Base-by-base conservation (phyloP, 2,329 filamentous ascomycete species). In the Metarhizium robertsii region DNA sequence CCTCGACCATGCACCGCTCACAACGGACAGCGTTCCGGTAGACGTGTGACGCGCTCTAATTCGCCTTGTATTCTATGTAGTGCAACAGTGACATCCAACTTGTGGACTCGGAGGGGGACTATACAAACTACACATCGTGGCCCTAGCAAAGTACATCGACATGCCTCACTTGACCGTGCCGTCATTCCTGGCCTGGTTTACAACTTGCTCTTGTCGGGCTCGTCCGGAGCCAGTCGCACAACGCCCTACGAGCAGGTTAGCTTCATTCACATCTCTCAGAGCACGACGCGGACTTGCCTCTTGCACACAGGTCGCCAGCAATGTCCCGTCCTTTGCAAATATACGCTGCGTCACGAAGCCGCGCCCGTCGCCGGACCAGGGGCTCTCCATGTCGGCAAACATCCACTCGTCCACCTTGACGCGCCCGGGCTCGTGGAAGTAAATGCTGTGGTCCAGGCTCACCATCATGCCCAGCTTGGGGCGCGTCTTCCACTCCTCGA, bases 381-480 rank as follows among this genome's bases (percentile, higher is more conserved):
- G 87, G 55, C 83, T 90, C 70, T 88, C 81, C 80, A 89, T 89
- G 74, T 92, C 88, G 20, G 79, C 81, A 62, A 90, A 84, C 80
- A 91, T 86, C 88, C 88, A 92, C 70, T 91, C 81, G 63, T 86
- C 83, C 4, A 81, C 83, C 62, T 72, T 74, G 55, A 86, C 79
- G 56, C 69, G 69, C 57, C 71, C 69, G 29, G 83, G 82, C 69
- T 84, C 80, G 63, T 86, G 83, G 63, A 86, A 86, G 68, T 86
- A 86, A 59, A 86, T 85, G 52, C 77, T 80, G 68, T 94, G 89
- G 67, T 94, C 89, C 53, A 92, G 72, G 61, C 83, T 87, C 53
- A 94, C 88, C 79, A 91, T 84, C 89, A 94, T 94, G n/a, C 88
- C 88, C 52, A 92, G 73, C 65, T 79, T 75, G 4, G 83, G 84